Percentiles rank a stretch among this genome's conserved stretches.
These are phyloP conservation scores for Fusarium sp. DNA, from an alignment of 2,329 filamentous ascomycete genomes.

Conservation along the genomic window DNA sequence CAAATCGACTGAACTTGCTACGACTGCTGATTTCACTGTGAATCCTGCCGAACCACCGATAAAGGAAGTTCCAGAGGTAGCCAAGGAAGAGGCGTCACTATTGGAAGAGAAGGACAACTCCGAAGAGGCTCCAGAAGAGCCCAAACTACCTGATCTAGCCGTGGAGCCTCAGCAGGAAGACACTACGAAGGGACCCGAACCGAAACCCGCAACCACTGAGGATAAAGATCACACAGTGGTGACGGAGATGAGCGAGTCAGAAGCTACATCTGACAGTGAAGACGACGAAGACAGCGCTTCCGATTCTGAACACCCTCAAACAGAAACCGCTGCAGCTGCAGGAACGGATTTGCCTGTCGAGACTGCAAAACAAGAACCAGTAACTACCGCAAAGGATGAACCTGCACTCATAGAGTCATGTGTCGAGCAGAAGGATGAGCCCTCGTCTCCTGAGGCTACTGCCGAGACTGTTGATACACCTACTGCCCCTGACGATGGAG, in stretches of 20 bases:
- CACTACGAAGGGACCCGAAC: background rate
- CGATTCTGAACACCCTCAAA: slow-evolving; percentile 3
- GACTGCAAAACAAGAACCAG: slow-evolving; percentile 3
- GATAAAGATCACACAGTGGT: background rate
- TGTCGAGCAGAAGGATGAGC: slow-evolving; percentile 14
- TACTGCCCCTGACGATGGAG: slow-evolving; percentile 5
- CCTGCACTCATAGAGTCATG: background rate
- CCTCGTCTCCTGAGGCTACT: slow-evolving; percentile 3
- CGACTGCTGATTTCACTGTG: background rate
- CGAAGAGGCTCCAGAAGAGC: slow-evolving; percentile 12
- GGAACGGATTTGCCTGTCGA: background rate
- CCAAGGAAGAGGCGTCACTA: slow-evolving; percentile 2
- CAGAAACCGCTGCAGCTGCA: slow-evolving; percentile 2
- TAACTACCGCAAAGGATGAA: background rate
- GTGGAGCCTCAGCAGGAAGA: slow-evolving; percentile 9
- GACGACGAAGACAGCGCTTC: slow-evolving; percentile 3
- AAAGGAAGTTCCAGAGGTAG: slow-evolving; percentile 1
- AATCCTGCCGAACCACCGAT: slow-evolving; percentile 4
- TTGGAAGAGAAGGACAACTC: slow-evolving; percentile 8
- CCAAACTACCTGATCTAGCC: background rate
- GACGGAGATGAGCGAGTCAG: background rate
- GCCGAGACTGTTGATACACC: slow-evolving; percentile 1
- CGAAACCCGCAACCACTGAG: slow-evolving; percentile 8
- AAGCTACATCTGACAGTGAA: background rate
- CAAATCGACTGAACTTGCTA: background rate